These are phyloP conservation scores for Dendrostoma leiphaemia DNA, from an alignment of 2,329 filamentous ascomycete species.

Conservation along the genomic window DNA sequence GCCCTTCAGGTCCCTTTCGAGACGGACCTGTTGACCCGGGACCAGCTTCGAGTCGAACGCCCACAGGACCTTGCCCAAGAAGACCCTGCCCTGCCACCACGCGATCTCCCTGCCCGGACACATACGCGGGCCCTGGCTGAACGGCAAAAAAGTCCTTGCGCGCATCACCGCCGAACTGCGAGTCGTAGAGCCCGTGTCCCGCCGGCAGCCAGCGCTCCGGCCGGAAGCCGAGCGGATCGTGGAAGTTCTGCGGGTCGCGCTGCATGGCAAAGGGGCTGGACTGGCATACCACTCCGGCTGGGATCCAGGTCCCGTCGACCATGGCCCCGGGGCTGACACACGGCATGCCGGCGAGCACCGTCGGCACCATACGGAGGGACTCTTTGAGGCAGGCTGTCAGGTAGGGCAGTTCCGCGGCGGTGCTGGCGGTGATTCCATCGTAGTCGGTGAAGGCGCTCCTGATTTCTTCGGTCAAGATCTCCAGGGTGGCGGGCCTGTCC, in stretches of 20 bases:
- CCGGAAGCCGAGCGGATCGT: neutral
- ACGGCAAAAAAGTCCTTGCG: conserved; percentile 12
- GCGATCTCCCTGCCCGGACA: conserved; percentile 22
- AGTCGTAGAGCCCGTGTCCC: neutral
- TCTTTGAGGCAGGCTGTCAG: conserved; percentile 35
- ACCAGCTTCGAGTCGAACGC: conserved; percentile 19
- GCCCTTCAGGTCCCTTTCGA: neutral
- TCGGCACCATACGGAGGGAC: conserved; percentile 31
- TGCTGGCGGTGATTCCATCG: conserved; percentile 30
- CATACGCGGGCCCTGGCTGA: conserved; percentile 21
- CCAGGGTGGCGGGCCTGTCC: conserved; percentile 32
- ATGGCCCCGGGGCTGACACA: neutral
- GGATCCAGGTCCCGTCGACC: neutral
- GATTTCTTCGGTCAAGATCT: conserved; percentile 39
- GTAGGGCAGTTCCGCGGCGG: conserved; percentile 28
- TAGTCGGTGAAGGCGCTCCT: conserved; percentile 36
- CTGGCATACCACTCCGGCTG: conserved; percentile 3
- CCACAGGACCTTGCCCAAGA: conserved; percentile 24
- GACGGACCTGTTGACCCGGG: neutral
- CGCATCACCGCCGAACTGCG: neutral
- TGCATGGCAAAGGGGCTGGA: neutral
- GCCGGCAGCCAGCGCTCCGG: conserved; percentile 1
- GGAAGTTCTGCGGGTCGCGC: neutral
- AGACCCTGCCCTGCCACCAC: conserved; percentile 20
- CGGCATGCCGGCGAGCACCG: conserved; percentile 26